Conservation (phyloP, 768 basidiomycete genomes). For the Infundibulicybe gibba region DNA sequence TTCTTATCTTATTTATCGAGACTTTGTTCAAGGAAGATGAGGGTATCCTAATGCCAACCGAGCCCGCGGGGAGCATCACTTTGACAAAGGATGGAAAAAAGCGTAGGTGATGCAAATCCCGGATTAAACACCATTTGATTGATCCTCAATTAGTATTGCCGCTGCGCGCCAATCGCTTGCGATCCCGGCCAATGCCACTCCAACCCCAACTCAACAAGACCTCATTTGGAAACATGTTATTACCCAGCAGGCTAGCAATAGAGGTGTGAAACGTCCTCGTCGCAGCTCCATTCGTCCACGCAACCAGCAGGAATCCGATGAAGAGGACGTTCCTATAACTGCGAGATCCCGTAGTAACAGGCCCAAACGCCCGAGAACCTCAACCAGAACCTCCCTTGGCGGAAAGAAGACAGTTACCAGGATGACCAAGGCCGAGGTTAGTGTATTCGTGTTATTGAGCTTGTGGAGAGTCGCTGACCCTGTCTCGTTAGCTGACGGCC, state of each 20-base stretch:
- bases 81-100: slow-evolving; percentile 44
- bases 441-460: background rate
- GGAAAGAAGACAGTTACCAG: slow-evolving; percentile 20
- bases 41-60: slow-evolving; percentile 34
- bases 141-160: slow-evolving; percentile 19
- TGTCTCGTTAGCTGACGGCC: slow-evolving; percentile 20
- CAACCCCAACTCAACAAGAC: slow-evolving; percentile 27
- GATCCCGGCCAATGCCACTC: slow-evolving; percentile 15
- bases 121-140: background rate
- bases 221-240: slow-evolving; percentile 35
- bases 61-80: slow-evolving; percentile 30
- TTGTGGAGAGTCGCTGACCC: background rate
- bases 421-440: slow-evolving; percentile 41
- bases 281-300: slow-evolving; percentile 5
- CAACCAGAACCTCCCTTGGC: slow-evolving; percentile 6
- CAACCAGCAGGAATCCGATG: slow-evolving; percentile 1
- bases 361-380: slow-evolving; percentile 18
- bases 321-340: slow-evolving; percentile 5
- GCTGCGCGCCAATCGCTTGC: slow-evolving; percentile 28
- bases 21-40: slow-evolving; percentile 31
- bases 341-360: background rate
- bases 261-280: slow-evolving; percentile 19
- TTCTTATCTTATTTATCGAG: background rate
- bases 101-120: slow-evolving; percentile 26
- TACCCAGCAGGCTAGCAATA: slow-evolving; percentile 12